Conservation (phyloP, 495 filamentous ascomycete genomes). For the Extremus antarcticus region DNA sequence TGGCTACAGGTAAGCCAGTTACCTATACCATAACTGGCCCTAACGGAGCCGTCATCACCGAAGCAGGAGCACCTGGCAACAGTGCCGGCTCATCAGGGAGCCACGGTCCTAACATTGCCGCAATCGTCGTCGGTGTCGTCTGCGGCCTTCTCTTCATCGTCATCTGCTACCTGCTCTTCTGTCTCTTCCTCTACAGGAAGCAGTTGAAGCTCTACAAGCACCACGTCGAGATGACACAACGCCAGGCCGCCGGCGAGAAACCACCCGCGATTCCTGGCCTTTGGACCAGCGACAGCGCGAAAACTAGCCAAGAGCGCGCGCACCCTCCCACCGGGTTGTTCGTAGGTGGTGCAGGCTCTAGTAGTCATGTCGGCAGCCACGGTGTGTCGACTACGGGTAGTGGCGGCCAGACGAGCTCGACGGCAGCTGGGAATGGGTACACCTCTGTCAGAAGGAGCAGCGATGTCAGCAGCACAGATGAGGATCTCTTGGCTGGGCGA, state of each 20-base stretch:
- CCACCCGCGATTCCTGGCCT: slow-evolving; percentile 12
- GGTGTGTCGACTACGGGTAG: neutral
- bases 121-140: slow-evolving; percentile 53
- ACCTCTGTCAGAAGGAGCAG: slow-evolving; percentile 14
- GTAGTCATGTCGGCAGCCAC: slow-evolving; percentile 11
- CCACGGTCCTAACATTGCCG: slow-evolving; percentile 39
- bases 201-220: slow-evolving; percentile 51
- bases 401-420: neutral
- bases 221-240: slow-evolving; percentile 48
- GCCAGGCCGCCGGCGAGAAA: slow-evolving; percentile 23
- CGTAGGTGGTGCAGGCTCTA: neutral
- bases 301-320: slow-evolving; percentile 26
- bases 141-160: slow-evolving; percentile 49
- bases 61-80: slow-evolving; percentile 33
- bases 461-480: slow-evolving; percentile 31
- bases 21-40: slow-evolving; percentile 53
- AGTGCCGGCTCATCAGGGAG: slow-evolving; percentile 12
- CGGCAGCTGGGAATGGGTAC: slow-evolving; percentile 3
- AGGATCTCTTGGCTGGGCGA: slow-evolving; percentile 48
- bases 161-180: slow-evolving; percentile 56
- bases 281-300: slow-evolving; percentile 12
- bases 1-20: slow-evolving; percentile 53
- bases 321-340: neutral
- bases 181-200: slow-evolving; percentile 56
- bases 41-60: slow-evolving; percentile 45